Evolutionary conservation across 108 stramenopile species (phyloP).

Genomic region (Skeletonema potamos): DNA sequence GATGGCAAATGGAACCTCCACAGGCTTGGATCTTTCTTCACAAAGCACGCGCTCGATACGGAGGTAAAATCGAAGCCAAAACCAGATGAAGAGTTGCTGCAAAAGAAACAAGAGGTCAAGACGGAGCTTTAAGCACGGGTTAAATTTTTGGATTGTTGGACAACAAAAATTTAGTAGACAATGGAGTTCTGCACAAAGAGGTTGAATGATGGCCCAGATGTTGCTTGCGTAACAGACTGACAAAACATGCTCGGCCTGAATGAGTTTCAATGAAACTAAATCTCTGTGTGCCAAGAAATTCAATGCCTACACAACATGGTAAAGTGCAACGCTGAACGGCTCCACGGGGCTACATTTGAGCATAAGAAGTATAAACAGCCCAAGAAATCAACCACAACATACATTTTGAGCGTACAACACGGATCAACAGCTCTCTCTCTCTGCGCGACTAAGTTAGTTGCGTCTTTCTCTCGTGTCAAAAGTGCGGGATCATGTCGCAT

Average conservation of each 20-base stretch:
- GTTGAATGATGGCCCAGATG: neutral
- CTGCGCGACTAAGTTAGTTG: too few species aligned
- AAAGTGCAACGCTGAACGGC: neutral
- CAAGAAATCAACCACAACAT: too few species aligned
- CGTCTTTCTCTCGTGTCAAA: too few species aligned
- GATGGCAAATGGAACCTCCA: conserved; percentile 51
- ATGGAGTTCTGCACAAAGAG: neutral
- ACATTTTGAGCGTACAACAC: too few species aligned
- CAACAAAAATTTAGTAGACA: neutral
- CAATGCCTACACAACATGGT: neutral
- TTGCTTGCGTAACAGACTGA: neutral
- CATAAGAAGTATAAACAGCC: too few species aligned
- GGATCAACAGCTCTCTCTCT: too few species aligned
- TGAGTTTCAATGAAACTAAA: neutral
- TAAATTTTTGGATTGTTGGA: neutral
- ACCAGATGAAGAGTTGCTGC: conserved; percentile 1
- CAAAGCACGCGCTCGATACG: conserved; percentile 44
- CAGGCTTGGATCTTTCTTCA: conserved; percentile 57
- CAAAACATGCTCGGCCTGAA: neutral
- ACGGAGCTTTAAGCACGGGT: conserved; percentile 32
- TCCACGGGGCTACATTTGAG: too few species aligned
- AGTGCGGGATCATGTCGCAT: too few species aligned
- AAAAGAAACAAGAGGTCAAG: conserved; percentile 24
- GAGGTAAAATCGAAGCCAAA: conserved; percentile 31
- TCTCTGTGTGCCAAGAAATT: neutral